These are phyloP conservation scores for Tricholoma hemisulphureum DNA, from an alignment of 768 basidiomycete genomes.

Conservation along the genomic window DNA sequence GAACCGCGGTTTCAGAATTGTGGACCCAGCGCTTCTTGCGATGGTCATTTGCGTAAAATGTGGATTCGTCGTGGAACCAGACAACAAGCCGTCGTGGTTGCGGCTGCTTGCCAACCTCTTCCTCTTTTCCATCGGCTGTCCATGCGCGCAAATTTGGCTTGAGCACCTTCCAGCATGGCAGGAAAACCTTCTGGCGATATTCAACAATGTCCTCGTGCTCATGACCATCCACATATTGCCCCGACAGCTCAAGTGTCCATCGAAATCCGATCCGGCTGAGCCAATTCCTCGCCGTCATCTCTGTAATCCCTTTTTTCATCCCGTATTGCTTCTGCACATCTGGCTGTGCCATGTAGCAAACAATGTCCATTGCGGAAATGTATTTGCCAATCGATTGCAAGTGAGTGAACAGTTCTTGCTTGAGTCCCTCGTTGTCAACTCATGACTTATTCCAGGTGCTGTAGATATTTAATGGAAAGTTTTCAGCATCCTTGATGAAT, in stretches of 20 bases:
- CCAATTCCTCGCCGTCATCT: no score
- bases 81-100: constrained; percentile 11
- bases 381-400: constrained; percentile 7
- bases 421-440: constrained; percentile 3
- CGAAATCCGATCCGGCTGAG: constrained; percentile 27
- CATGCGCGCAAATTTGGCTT: constrained; percentile 8
- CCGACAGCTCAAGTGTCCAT: constrained; percentile 23
- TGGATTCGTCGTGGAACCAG: constrained; percentile 30
- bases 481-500: no score
- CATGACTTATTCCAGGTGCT: constrained; percentile 6
- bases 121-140: constrained; percentile 9
- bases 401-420: no score
- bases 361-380: constrained; percentile 10
- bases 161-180: constrained; percentile 15
- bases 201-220: no score
- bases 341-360: constrained; percentile 3
- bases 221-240: no score
- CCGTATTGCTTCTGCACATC: constrained; percentile 4
- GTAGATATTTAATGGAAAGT: no score
- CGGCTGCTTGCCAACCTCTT: neutral
- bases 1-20: constrained; percentile 2
- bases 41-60: constrained; percentile 30
- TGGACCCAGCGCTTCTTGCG: constrained; percentile 22
- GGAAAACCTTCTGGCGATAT: constrained; percentile 26
- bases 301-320: constrained; percentile 19